These are phyloP conservation scores for Eucalyptus viminalis DNA, from an alignment of 345 rosid species.

Conservation along the genomic window DNA sequence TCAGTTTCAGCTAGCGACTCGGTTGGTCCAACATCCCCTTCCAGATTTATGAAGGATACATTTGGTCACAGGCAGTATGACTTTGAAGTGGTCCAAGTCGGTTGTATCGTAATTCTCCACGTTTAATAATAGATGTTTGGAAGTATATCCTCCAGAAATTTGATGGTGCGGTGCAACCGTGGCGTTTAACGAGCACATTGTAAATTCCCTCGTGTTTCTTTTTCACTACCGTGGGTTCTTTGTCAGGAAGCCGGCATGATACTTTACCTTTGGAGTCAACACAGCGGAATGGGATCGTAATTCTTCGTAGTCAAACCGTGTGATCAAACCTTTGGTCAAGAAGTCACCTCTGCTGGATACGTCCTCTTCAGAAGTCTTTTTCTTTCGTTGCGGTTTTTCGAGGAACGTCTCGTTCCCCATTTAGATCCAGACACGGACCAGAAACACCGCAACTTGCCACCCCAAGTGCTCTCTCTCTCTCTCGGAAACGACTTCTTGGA, in stretches of 20 bases:
- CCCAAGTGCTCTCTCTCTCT: not conserved
- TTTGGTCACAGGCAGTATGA: not conserved
- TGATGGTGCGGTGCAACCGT: not conserved
- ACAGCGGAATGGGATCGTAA: not conserved
- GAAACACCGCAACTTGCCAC: not conserved
- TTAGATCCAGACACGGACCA: not conserved
- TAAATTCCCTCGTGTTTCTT: not conserved
- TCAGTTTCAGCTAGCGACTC: not conserved
- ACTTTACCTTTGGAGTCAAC: not conserved
- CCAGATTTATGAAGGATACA: not conserved
- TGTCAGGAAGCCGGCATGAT: not conserved
- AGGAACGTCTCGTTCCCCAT: not conserved
- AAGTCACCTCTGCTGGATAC: not conserved
- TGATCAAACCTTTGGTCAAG: not conserved
- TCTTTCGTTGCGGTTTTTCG: not conserved
- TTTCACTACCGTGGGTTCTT: not conserved
- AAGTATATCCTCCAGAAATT: not conserved
- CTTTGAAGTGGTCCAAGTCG: not conserved
- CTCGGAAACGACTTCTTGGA: not conserved
- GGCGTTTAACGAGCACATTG: not conserved
- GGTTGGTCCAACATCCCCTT: not conserved
- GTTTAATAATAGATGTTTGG: not conserved
- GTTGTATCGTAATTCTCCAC: not conserved
- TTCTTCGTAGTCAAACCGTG: not conserved
- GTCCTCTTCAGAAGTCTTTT: not conserved